These are phyloP conservation scores for Ophiostoma pallidulum DNA, from an alignment of 2,329 filamentous ascomycete species.

Conservation along the genomic window DNA sequence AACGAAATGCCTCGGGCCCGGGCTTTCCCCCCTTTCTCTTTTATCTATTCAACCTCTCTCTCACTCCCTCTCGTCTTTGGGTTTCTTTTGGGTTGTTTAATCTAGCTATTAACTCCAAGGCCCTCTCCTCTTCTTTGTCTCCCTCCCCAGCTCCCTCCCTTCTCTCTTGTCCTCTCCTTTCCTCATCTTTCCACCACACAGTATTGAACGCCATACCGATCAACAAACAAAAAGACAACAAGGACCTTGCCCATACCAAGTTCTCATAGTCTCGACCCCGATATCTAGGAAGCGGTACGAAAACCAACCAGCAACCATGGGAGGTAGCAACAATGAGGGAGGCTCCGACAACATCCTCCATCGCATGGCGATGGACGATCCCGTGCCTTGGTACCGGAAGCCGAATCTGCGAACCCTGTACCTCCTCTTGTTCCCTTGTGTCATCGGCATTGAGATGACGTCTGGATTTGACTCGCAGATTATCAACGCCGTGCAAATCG, in stretches of 20 bases:
- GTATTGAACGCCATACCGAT: neutral
- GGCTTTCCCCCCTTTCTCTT: neutral
- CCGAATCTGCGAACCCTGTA: constrained; percentile 45
- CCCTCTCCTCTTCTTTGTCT: no score
- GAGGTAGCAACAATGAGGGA: neutral
- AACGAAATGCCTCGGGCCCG: neutral
- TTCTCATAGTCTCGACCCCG: neutral
- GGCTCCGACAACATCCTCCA: constrained; percentile 24
- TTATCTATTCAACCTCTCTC: neutral
- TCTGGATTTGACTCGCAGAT: constrained; percentile 44
- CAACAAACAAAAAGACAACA: neutral
- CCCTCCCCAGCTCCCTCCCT: neutral
- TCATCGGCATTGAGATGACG: constrained; percentile 52
- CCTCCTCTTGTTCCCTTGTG: constrained; percentile 45
- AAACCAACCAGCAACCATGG: constrained; percentile 9
- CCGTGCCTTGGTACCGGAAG: constrained; percentile 45
- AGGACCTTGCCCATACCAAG: no score
- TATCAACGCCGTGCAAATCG: constrained; percentile 30
- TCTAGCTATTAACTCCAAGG: constrained; percentile 2
- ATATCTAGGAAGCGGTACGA: neutral
- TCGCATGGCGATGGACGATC: constrained; percentile 32
- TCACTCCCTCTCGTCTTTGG: neutral
- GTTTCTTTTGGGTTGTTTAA: neutral
- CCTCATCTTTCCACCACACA: neutral
- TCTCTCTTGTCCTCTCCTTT: neutral